phyloP scores from a whole-genome alignment of 495 filamentous ascomycete species.

The Daldinia concentrica region DNA sequence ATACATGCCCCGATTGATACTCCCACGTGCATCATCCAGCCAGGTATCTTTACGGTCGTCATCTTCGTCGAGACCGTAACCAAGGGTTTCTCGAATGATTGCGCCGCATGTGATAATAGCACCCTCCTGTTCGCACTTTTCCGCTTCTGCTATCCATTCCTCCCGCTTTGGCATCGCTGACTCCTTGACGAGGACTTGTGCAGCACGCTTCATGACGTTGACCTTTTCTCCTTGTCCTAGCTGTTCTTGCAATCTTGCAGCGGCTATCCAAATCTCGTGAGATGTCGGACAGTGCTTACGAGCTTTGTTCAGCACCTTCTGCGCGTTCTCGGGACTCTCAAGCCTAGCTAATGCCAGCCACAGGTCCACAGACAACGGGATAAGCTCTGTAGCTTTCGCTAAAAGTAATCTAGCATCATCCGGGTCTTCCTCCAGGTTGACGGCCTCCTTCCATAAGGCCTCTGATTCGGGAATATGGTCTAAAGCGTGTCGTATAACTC shows the following conservation, averaged over 20 bases:
- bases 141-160: slow-evolving; percentile 95
- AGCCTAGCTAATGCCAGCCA: slow-evolving; percentile 93
- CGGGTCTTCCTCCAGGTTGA: slow-evolving; percentile 91
- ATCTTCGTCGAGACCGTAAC: slow-evolving; percentile 94
- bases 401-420: slow-evolving; percentile 86
- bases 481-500: slow-evolving; percentile 87
- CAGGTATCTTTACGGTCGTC: slow-evolving; percentile 95
- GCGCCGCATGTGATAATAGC: slow-evolving; percentile 84
- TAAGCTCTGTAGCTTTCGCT: slow-evolving; percentile 92
- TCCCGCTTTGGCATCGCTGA: slow-evolving; percentile 97
- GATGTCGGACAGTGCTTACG: slow-evolving; percentile 92
- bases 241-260: slow-evolving; percentile 90
- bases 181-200: slow-evolving; percentile 87
- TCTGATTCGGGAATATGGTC: slow-evolving; percentile 92
- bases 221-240: slow-evolving; percentile 74
- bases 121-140: slow-evolving; percentile 93
- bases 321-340: slow-evolving; percentile 88
- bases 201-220: slow-evolving; percentile 92
- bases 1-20: slow-evolving; percentile 79
- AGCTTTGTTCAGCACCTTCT: slow-evolving; percentile 93
- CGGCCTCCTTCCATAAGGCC: slow-evolving; percentile 95
- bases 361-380: slow-evolving; percentile 90
- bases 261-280: slow-evolving; percentile 95
- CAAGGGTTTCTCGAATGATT: slow-evolving; percentile 92
- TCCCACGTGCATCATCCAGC: slow-evolving; percentile 88